A percentile compares a stretch with the other conserved stretches of the same genome.
Evolutionary conservation across 306 rosid genomes (phyloP).

Genomic region (Prunus dulcis): DNA sequence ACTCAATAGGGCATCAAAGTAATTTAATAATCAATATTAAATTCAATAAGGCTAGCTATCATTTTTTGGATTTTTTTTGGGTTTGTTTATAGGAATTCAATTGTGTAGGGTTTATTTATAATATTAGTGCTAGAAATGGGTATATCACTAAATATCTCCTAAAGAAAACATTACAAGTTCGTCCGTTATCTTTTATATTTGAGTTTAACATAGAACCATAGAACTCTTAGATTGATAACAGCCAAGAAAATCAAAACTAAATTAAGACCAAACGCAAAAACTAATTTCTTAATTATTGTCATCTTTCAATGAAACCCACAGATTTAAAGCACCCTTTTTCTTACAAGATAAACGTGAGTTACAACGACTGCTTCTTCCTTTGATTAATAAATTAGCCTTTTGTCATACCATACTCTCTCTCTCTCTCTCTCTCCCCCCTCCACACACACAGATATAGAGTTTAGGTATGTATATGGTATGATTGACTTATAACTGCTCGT

Average conservation of each 20-base stretch:
- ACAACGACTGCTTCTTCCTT: background rate
- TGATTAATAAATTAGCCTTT: background rate
- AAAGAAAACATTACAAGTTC: background rate
- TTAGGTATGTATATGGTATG: background rate
- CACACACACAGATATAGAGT: background rate
- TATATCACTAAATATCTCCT: too few species aligned
- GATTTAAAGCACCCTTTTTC: background rate
- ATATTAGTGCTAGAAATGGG: too few species aligned
- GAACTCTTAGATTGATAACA: background rate
- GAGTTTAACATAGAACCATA: too few species aligned
- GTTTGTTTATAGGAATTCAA: too few species aligned
- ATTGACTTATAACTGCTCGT: constrained; percentile 36
- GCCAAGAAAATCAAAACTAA: background rate
- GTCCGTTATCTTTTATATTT: background rate
- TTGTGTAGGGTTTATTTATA: too few species aligned
- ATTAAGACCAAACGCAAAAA: background rate
- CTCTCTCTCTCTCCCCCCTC: background rate
- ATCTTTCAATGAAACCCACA: constrained; percentile 4
- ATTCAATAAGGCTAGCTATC: too few species aligned
- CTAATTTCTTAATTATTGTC: background rate
- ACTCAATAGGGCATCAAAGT: too few species aligned
- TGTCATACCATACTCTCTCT: constrained; percentile 12
- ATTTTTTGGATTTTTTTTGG: too few species aligned
- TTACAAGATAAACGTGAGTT: background rate
- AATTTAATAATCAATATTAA: too few species aligned